phyloP scores from a whole-genome alignment of 2,329 filamentous ascomycete genomes.

The Xylariaceae sp. region DNA sequence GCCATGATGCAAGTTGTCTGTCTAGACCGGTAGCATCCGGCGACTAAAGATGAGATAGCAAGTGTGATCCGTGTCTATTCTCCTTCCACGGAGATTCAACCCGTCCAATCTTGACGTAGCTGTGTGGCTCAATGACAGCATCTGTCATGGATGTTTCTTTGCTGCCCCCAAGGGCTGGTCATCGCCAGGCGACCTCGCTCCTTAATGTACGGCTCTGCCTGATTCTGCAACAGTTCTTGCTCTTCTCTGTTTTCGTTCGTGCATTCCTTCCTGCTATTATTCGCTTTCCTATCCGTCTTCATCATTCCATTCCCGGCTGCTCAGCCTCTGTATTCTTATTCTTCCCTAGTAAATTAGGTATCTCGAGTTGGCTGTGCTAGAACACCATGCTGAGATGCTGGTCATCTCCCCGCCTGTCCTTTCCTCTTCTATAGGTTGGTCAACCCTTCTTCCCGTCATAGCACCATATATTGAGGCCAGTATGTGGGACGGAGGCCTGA shows the following conservation, averaged over 20 bases:
- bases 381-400: constrained; percentile 30
- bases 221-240: constrained; percentile 20
- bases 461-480: constrained; percentile 17
- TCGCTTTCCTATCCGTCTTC: constrained; percentile 7
- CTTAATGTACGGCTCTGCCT: constrained; percentile 17
- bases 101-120: constrained; percentile 12
- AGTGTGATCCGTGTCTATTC: constrained; percentile 5
- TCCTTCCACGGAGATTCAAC: constrained; percentile 3
- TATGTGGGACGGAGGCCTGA: constrained; percentile 14
- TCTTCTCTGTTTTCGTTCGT: constrained; percentile 15
- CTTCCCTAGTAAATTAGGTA: constrained; percentile 19
- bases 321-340: constrained; percentile 19
- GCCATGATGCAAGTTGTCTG: constrained; percentile 8
- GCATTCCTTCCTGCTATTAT: constrained; percentile 13
- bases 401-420: constrained; percentile 23
- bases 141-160: constrained; percentile 11
- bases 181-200: constrained; percentile 2
- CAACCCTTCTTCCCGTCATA: constrained; percentile 3
- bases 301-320: constrained; percentile 14
- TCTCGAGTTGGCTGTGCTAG: constrained; percentile 23
- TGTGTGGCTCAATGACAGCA: constrained; percentile 15
- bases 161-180: constrained; percentile 8
- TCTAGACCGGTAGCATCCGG: constrained; percentile 2
- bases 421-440: constrained; percentile 30
- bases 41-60: constrained; percentile 3